Evolutionary conservation across 169 alveolate species (phyloP).

Genomic region (Toxoplasma gondii): DNA sequence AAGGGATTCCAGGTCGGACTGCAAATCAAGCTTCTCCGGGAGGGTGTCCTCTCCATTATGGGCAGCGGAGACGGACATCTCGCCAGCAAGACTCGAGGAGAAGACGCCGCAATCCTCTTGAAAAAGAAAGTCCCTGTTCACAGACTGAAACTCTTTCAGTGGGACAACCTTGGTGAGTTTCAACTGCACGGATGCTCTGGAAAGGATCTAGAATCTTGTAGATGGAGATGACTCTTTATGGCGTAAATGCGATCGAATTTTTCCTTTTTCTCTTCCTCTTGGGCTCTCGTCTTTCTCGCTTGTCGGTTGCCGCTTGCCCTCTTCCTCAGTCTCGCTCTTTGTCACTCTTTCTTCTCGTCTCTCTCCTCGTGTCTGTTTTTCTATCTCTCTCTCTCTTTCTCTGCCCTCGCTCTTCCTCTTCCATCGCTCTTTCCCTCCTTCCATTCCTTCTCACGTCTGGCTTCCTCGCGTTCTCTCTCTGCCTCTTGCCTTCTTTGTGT

Average conservation of each 20-base stretch:
- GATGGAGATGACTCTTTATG: no score
- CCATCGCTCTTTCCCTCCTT: no score
- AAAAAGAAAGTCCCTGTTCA: background rate
- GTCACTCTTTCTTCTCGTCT: background rate
- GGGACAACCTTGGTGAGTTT: background rate
- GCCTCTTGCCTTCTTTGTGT: no score
- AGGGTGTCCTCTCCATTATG: constrained; percentile 10
- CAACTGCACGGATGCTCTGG: no score
- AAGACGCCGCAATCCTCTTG: background rate
- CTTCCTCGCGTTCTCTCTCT: no score
- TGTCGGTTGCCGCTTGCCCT: no score
- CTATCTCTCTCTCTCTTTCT: background rate
- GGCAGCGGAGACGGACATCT: background rate
- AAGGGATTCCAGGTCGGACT: constrained; percentile 14
- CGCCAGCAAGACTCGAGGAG: background rate
- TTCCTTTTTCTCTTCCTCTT: no score
- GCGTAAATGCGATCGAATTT: no score
- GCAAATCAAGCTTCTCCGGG: background rate
- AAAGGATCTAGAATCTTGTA: no score
- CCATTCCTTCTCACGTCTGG: no score
- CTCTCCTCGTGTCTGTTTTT: background rate
- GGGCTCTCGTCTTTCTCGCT: no score
- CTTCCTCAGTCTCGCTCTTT: background rate
- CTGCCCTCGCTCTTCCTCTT: background rate
- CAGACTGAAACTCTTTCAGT: background rate